phyloP scores from a whole-genome alignment of 2,329 filamentous ascomycete genomes.

The Ophiostoma sp. region DNA sequence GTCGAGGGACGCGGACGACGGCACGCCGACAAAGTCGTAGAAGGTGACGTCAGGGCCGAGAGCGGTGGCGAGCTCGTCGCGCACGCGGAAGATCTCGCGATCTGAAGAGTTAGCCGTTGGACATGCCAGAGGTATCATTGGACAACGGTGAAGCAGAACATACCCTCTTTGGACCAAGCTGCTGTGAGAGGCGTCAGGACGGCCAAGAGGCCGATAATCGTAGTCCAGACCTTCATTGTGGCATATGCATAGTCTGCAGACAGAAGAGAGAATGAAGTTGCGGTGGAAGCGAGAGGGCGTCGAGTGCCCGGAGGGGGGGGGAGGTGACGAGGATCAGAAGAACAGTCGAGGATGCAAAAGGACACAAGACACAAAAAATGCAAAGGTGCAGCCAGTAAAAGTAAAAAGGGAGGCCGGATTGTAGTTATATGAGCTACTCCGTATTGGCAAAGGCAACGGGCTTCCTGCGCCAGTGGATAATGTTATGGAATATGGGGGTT shows the following conservation, averaged over 20 bases:
- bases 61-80: constrained; percentile 71
- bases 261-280: not conserved
- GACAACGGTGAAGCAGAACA: constrained; percentile 28
- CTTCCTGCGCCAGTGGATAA: not conserved
- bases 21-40: constrained; percentile 85
- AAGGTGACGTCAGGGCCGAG: constrained; percentile 81
- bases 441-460: not conserved
- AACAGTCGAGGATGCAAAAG: not conserved
- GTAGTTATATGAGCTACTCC: not conserved
- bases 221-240: constrained; percentile 65
- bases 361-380: not conserved
- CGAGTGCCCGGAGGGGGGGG: not conserved
- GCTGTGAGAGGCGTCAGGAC: constrained; percentile 60
- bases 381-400: not conserved
- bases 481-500: not conserved
- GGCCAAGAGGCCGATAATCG: constrained; percentile 64
- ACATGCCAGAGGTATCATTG: not conserved
- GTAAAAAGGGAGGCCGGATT: not conserved
- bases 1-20: constrained; percentile 67
- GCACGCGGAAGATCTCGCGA: constrained; percentile 94
- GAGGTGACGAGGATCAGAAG: not conserved
- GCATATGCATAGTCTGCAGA: constrained; percentile 31
- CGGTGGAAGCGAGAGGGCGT: not conserved
- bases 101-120: constrained; percentile 47
- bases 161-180: constrained; percentile 85